phyloP scores from a whole-genome alignment of 169 alveolate species.

The Eimeria necatrix region DNA sequence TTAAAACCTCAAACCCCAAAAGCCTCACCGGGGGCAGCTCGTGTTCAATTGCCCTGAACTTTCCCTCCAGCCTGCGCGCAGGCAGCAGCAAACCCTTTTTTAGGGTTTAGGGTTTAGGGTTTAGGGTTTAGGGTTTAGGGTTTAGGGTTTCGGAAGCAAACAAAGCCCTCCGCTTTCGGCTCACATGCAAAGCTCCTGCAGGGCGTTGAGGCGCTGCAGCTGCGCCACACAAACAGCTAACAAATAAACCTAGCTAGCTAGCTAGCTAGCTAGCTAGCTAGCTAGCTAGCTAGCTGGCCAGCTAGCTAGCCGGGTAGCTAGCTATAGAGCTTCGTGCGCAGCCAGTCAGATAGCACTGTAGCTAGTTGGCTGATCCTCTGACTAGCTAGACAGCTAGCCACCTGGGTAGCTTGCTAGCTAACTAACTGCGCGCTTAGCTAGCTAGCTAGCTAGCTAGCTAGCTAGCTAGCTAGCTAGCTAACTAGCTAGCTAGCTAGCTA shows the following conservation, averaged over 20 bases:
- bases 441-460: not conserved
- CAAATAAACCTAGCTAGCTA: not conserved
- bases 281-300: not conserved
- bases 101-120: not conserved
- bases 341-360: not conserved
- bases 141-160: too few relatives aligned
- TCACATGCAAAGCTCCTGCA: constrained; percentile 48
- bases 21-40: not conserved
- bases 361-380: not conserved
- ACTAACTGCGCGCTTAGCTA: not conserved
- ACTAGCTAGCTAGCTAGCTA: not conserved
- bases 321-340: not conserved
- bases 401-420: not conserved
- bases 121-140: too few relatives aligned
- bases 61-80: not conserved
- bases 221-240: not conserved
- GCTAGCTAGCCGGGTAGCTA: not conserved
- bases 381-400: not conserved
- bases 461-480: not conserved
- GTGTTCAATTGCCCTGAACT: not conserved
- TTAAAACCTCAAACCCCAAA: too few relatives aligned
- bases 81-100: not conserved
- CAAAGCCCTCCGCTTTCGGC: not conserved
- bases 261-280: not conserved
- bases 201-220: constrained; percentile 57